Evolutionary conservation across 495 filamentous ascomycete genomes (phyloP), one percentile per base, ranked within the genome.

Genomic region (Xylaria cubensis): DNA sequence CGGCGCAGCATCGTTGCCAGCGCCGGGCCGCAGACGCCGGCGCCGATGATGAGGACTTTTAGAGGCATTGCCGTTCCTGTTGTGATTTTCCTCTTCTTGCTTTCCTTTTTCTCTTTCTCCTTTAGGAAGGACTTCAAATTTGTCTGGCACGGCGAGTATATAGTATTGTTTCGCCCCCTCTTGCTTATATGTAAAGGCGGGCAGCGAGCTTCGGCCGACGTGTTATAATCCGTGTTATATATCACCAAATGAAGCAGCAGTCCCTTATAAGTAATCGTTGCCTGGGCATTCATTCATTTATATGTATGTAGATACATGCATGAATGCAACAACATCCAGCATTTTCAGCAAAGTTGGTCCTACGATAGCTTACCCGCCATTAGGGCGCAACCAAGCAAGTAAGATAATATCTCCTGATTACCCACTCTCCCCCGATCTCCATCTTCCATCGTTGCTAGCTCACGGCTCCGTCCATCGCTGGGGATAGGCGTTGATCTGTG

Each of bases 41-140:
- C 95, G 5, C 97, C 96, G 3, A 97, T 94, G 32, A 98, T 90
- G 7, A 99, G 84, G 12, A 99, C 88, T 56, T 84, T 91, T 51
- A 94, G 81, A 64, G 76, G 77, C 71, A 74, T 71, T 21, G 6
- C 34, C 34, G 34, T 4, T 36, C 0, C 6, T 7, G 34, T 36
- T 36, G 2, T 34, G 32, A 34, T 34, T 34, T 4, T 36, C 7
- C 7, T 56, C 29, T 26, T 10, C 2, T 26, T 3, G 0, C 29
- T 10, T 56, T 13, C 12, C 39, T 42, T 13, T 42, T 42, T 2
- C 10, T 42, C 39, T 42, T 42, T 12, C 39, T 0, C 12, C 13
- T 42, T 13, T 13, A 13, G 1, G 39, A 13, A 13, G 39, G 10
- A 42, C 39, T 13, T n/a, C n/a, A n/a, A n/a, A n/a, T n/a, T n/a